These are phyloP conservation scores for Escovopsis sp. DNA, from an alignment of 2,329 filamentous ascomycete species.

Conservation along the genomic window DNA sequence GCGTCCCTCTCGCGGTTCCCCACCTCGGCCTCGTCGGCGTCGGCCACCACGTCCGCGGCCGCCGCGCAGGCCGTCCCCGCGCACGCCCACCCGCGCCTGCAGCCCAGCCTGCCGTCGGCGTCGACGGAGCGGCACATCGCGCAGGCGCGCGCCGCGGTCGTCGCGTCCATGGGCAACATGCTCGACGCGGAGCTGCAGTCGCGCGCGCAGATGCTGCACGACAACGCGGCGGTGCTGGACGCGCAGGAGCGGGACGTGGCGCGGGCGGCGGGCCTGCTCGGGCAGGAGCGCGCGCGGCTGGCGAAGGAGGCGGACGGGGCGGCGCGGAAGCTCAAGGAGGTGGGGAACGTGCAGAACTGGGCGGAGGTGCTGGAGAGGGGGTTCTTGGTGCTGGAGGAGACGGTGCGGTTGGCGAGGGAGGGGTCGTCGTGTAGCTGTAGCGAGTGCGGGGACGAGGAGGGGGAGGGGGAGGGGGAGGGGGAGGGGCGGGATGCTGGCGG, in stretches of 20 bases:
- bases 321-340: conserved; percentile 54
- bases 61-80: conserved; percentile 1
- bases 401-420: conserved; percentile 32
- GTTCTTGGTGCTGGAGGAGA: conserved; percentile 50
- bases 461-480: conserved; percentile 3
- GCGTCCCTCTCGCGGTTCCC: too few species aligned
- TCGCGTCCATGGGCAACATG: conserved; percentile 52
- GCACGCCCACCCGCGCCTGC: conserved; percentile 10
- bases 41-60: conserved; percentile 1
- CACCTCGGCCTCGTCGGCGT: neutral
- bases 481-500: conserved; percentile 2
- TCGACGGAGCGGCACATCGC: conserved; percentile 33
- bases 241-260: conserved; percentile 53
- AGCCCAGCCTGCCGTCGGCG: conserved; percentile 25
- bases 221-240: conserved; percentile 49
- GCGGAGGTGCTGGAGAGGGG: conserved; percentile 64
- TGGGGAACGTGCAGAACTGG: conserved; percentile 77
- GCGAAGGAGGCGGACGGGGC: conserved; percentile 48
- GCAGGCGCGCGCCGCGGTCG: conserved; percentile 43
- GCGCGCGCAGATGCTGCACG: conserved; percentile 55
- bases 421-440: conserved; percentile 23
- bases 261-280: conserved; percentile 43
- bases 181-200: conserved; percentile 54
- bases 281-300: conserved; percentile 50
- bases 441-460: conserved; percentile 14